These are phyloP conservation scores for Quercus aquifolioides DNA, from an alignment of 306 rosid species.

Conservation along the genomic window DNA sequence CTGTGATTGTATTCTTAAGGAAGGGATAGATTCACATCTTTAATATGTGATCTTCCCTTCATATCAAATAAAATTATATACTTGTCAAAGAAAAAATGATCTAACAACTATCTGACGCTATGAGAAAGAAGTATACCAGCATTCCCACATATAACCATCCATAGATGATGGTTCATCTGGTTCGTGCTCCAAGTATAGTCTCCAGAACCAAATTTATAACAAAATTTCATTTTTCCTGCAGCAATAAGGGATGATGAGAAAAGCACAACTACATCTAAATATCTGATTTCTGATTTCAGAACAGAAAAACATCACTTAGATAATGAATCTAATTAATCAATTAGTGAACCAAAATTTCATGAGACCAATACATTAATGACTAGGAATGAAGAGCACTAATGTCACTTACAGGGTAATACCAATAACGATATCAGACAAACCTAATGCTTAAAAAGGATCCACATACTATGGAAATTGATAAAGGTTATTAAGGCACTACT, in stretches of 20 bases:
- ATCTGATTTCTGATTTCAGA: not conserved
- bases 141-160: slow-evolving; percentile 52
- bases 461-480: not conserved
- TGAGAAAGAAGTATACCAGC: slow-evolving; percentile 38
- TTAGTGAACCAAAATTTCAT: not conserved
- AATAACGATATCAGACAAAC: not conserved
- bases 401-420: not conserved
- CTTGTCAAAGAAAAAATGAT: slow-evolving; percentile 2
- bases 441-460: not conserved
- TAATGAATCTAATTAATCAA: not conserved
- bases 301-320: not conserved
- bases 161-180: slow-evolving; percentile 39
- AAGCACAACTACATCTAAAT: slow-evolving; percentile 5
- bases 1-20: no score
- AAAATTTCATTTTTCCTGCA: slow-evolving; percentile 35
- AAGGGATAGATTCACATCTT: no score
- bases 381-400: not conserved
- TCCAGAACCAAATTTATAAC: slow-evolving; percentile 17
- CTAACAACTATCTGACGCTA: not conserved
- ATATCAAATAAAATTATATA: not conserved
- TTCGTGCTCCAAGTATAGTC: slow-evolving; percentile 35
- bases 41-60: no score
- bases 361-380: not conserved
- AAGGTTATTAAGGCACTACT: not conserved
- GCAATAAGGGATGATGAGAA: slow-evolving; percentile 17